A percentile compares a stretch with the other conserved stretches of the same genome.
These are phyloP conservation scores for Apiotrichum veenhuisii DNA, from an alignment of 1,284 basidiomycete species.

Conservation along the genomic window DNA sequence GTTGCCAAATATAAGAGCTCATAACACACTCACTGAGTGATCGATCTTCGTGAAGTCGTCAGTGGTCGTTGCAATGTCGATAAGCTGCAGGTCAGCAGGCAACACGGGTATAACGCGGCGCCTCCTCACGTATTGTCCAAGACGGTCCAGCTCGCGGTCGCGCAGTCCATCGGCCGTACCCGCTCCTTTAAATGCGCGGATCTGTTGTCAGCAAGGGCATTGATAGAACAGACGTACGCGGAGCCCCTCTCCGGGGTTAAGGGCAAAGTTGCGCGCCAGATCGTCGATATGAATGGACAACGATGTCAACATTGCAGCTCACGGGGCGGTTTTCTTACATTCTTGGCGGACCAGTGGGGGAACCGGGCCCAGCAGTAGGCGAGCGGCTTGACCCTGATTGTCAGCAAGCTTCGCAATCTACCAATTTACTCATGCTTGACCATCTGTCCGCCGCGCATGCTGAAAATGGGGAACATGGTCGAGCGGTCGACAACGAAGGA, in stretches of 20 bases:
- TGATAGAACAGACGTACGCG: slow-evolving; percentile 51
- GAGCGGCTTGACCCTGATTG: slow-evolving; percentile 64
- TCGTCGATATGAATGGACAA: slow-evolving; percentile 82
- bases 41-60: slow-evolving; percentile 40
- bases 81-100: slow-evolving; percentile 23
- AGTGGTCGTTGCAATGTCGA: slow-evolving; percentile 26
- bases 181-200: slow-evolving; percentile 72
- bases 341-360: slow-evolving; percentile 61
- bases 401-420: neutral
- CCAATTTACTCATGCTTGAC: slow-evolving; percentile 61
- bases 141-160: slow-evolving; percentile 65
- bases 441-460: slow-evolving; percentile 64
- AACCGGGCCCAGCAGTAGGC: slow-evolving; percentile 85
- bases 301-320: neutral
- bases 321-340: slow-evolving; percentile 12
- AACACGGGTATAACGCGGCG: neutral
- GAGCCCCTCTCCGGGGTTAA: slow-evolving; percentile 77
- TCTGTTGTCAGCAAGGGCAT: slow-evolving; percentile 42
- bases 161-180: slow-evolving; percentile 58
- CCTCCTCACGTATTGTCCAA: slow-evolving; percentile 57
- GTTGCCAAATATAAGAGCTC: too few species aligned
- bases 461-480: slow-evolving; percentile 78
- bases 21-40: slow-evolving; percentile 40
- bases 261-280: slow-evolving; percentile 78
- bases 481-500: slow-evolving; percentile 71